Base-by-base conservation (phyloP, 148 eudicot species). In the Beta vulgaris region DNA sequence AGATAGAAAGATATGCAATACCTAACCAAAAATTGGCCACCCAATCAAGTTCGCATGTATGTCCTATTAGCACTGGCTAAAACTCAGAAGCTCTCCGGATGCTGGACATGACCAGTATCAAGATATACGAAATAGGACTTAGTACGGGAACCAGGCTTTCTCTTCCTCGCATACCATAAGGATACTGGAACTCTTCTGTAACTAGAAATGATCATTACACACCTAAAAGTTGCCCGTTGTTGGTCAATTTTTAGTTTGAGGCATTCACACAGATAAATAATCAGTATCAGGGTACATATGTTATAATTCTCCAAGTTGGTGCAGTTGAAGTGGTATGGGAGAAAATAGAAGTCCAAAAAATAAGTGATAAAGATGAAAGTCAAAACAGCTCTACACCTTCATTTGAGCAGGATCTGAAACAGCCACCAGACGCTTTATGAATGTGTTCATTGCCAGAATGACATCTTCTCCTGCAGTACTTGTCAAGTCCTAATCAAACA, bases 391-490 rank as follows among this genome's bases (percentile, higher is more conserved):
- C n/a, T 34, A 68, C 39, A 87, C 97, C 97, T 92, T 90, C 95
- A 92, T 90, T 75, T 90, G 88, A 23, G 68, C 85, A 81, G 97
- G 91, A 88, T 92, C 97, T 65, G 94, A 82, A 81, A 87, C 91
- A 58, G 90, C 91, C 87, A 90, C 77, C 29, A 90, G 84, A 42
- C 97, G 91, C 67, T 87, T 90, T 62, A 88, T 90, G 81, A 92
- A 92, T 42, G 96, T 87, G 74, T 90, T 86, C 96, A 92, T 92
- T 63, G 96, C 97, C 77, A 88, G 55, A 39, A 87, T 85, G 57
- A 86, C 96, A 85, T 92, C 97, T 77, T 90, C 95, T 7, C 97
- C 97, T 46, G 95, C 97, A 78, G 77, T 90, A 81, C 83, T 90
- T 19, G 97, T 87, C 83, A 92, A 79, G 73, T 92, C 95, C 97